Conservation (phyloP, 1,139 yeast genomes). For the Suhomyces terraborum region DNA sequence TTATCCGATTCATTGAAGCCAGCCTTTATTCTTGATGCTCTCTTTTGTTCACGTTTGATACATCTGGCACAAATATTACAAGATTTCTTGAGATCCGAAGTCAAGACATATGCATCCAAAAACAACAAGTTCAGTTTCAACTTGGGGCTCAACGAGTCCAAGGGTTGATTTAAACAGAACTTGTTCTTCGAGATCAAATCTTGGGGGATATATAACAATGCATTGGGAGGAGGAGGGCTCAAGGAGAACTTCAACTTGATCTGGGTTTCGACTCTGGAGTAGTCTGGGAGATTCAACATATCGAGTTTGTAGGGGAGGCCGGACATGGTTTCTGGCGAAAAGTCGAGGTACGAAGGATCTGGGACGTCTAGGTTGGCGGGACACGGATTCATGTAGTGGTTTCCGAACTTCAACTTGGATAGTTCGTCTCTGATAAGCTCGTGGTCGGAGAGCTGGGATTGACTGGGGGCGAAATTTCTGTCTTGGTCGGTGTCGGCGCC, state of each 20-base stretch:
- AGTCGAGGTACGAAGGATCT: slow-evolving; percentile 40
- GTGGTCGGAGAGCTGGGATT: slow-evolving; percentile 33
- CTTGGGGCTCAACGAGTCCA: slow-evolving; percentile 44
- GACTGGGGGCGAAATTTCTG: neutral
- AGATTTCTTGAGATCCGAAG: slow-evolving; percentile 51
- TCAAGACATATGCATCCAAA: slow-evolving; percentile 68
- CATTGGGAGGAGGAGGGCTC: slow-evolving; percentile 73
- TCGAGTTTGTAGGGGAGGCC: slow-evolving; percentile 59
- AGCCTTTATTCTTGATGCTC: slow-evolving; percentile 85
- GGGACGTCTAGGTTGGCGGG: slow-evolving; percentile 37
- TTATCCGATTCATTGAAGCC: slow-evolving; percentile 55
- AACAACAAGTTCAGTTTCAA: slow-evolving; percentile 56
- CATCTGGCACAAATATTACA: slow-evolving; percentile 86
- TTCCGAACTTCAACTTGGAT: slow-evolving; percentile 60
- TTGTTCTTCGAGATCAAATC: slow-evolving; percentile 84
- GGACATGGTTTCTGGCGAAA: slow-evolving; percentile 38
- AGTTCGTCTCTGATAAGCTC: slow-evolving; percentile 55
- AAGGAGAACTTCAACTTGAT: slow-evolving; percentile 71
- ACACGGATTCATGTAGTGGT: slow-evolving; percentile 41
- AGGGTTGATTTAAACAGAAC: slow-evolving; percentile 59
- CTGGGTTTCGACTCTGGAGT: slow-evolving; percentile 93
- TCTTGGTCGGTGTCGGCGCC: neutral
- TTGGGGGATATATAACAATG: slow-evolving; percentile 74
- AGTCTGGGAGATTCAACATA: slow-evolving; percentile 66
- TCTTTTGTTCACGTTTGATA: slow-evolving; percentile 85